phyloP scores from a whole-genome alignment of 805 yeast species.

The Candida maesae region DNA sequence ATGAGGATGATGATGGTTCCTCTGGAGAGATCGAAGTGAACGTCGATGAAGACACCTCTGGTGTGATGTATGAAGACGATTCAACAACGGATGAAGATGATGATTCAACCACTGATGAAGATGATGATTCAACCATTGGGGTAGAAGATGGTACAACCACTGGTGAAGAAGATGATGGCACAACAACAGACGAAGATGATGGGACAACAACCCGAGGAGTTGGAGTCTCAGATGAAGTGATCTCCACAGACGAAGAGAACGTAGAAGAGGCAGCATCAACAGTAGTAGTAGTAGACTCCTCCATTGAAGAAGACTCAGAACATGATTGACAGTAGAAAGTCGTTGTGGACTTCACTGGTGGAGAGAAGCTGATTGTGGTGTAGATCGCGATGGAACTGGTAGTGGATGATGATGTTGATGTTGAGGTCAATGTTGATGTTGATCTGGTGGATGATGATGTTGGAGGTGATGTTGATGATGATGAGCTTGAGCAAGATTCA shows the following conservation, averaged over 20 bases:
- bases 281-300: no score
- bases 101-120: not conserved
- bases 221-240: not conserved
- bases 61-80: not conserved
- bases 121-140: not conserved
- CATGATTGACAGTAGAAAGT: no score
- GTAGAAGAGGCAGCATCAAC: no score
- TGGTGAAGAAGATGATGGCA: not conserved
- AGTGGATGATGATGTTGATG: no score
- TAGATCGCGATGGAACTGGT: no score
- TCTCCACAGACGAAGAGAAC: not conserved
- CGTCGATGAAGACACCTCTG: no score
- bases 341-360: no score
- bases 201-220: not conserved
- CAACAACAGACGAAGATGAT: not conserved
- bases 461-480: not conserved
- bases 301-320: no score
- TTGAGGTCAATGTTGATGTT: not conserved
- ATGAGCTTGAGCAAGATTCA: not conserved
- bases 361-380: no score
- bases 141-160: not conserved
- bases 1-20: not conserved
- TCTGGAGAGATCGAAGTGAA: no score
- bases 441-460: not conserved
- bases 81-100: constrained; percentile 1